Base-by-base conservation (phyloP, 176 grass and related monocot species). In the Triticum timopheevii region DNA sequence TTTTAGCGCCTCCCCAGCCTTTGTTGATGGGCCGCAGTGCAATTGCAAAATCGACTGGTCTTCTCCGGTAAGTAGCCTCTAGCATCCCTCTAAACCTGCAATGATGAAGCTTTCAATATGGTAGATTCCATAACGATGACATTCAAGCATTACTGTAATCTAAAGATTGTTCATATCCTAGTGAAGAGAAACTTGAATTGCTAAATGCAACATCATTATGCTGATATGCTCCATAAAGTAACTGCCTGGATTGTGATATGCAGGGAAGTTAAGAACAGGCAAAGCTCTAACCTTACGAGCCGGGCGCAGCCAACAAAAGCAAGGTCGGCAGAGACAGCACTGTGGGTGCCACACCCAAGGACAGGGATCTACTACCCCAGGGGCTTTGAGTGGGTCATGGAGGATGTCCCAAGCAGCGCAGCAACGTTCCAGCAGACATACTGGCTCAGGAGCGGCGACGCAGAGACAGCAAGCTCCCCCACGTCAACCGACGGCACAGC, bases 291-390 rank as follows among this genome's bases (percentile, higher is more conserved):
- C 83, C 83, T 69, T 68, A 36, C 13, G 47, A 86, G 20, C 79
- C 67, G 13, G 77, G 22, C 69, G 75, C 79, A 78, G 67, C 68
- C 86, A 80, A 13, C 84, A 64, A 75, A 83, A 74, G 77, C 45
- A 7, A 78, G 58, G 42, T 89, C 88, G 11, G 81, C 81, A 87
- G 85, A 90, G 74, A 84, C 89, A 31, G 80, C 87, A 71, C 13
- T 90, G 62, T 99, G 97, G 97, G 82, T 96, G 71, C 92, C 97
- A 30, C 87, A 99, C 71, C 90, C 94, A 58, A 96, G 92, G 88
- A 99, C 97, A 28, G 97, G 94, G 80, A 99, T 99, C 23, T 99
- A 96, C 85, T 99, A 94, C 78, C 97, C 97, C 25, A 90, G 86
- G 47, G 94, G 97, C 16, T 87, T 94, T 80, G 97, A 99, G 69